These are phyloP conservation scores for Chenopodium quinoa DNA, from an alignment of 148 eudicot species.

Conservation along the genomic window DNA sequence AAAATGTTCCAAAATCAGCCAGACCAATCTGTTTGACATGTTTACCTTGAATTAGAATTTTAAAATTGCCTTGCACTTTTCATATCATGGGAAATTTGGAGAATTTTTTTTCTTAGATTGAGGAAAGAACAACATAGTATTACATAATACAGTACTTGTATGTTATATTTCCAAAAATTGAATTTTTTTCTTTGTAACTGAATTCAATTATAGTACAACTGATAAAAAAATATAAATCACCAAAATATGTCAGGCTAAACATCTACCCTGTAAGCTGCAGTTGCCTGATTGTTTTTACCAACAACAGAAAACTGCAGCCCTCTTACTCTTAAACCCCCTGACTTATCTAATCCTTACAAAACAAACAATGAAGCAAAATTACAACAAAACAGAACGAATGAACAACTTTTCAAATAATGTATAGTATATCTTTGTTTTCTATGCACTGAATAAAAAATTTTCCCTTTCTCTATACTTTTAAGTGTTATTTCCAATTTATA, in stretches of 20 bases:
- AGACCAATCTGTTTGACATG: background rate
- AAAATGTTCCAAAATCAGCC: background rate
- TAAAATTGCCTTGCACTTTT: background rate
- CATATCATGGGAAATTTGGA: too few species aligned
- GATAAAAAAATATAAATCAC: constrained; percentile 22
- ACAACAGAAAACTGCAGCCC: constrained; percentile 2
- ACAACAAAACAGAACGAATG: constrained; percentile 6
- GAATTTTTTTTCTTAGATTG: too few species aligned
- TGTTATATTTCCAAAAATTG: constrained; percentile 21
- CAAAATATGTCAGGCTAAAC: constrained; percentile 27
- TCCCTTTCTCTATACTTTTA: constrained; percentile 18
- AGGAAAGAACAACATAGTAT: background rate
- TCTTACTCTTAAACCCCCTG: constrained; percentile 6
- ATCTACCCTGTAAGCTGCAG: background rate
- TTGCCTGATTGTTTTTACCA: background rate
- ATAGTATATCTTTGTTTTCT: constrained; percentile 1
- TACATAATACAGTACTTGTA: too few species aligned
- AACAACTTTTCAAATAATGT: constrained; percentile 9
- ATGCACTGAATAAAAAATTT: constrained; percentile 8
- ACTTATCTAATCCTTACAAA: constrained; percentile 14
- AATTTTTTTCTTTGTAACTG: constrained; percentile 12
- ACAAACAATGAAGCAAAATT: background rate
- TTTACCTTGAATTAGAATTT: background rate
- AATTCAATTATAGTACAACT: constrained; percentile 24
- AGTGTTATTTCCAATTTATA: constrained; percentile 13